Conservation (phyloP, 805 yeast genomes). For the Teunomyces pallodes region DNA sequence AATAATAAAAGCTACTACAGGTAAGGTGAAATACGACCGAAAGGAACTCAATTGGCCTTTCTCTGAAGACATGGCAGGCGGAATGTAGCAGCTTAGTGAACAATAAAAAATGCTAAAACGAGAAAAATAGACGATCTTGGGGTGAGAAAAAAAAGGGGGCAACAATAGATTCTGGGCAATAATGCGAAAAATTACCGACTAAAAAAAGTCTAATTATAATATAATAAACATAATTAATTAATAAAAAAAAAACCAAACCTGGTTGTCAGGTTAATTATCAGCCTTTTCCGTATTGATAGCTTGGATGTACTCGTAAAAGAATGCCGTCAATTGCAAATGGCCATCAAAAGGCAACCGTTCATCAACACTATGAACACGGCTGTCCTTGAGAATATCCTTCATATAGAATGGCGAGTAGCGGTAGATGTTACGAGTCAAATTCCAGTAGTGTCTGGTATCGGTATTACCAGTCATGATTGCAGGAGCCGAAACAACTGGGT, state of each 20-base stretch:
- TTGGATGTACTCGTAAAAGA: conserved; percentile 29
- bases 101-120: too few relatives aligned
- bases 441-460: conserved; percentile 60
- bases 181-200: neutral
- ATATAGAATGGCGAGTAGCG: conserved; percentile 38
- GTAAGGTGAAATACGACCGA: neutral
- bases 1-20: neutral
- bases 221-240: neutral
- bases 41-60: neutral
- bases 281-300: neutral
- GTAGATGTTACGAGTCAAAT: conserved; percentile 52
- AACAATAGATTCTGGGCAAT: too few relatives aligned
- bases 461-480: conserved; percentile 58
- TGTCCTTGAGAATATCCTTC: conserved; percentile 16
- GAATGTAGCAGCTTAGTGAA: too few relatives aligned
- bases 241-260: neutral
- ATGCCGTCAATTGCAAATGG: conserved; percentile 35
- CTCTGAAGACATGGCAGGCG: too few relatives aligned
- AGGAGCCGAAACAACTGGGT: conserved; percentile 43
- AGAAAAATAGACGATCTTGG: too few relatives aligned
- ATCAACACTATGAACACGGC: conserved; percentile 35
- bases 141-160: too few relatives aligned
- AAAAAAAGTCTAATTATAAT: neutral
- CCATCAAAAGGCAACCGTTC: conserved; percentile 28
- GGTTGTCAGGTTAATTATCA: neutral